A percentile compares a stretch with the other conserved stretches of the same genome.
These are phyloP conservation scores for Albifimbria verrucaria DNA, from an alignment of 2,329 filamentous ascomycete species.

Conservation along the genomic window DNA sequence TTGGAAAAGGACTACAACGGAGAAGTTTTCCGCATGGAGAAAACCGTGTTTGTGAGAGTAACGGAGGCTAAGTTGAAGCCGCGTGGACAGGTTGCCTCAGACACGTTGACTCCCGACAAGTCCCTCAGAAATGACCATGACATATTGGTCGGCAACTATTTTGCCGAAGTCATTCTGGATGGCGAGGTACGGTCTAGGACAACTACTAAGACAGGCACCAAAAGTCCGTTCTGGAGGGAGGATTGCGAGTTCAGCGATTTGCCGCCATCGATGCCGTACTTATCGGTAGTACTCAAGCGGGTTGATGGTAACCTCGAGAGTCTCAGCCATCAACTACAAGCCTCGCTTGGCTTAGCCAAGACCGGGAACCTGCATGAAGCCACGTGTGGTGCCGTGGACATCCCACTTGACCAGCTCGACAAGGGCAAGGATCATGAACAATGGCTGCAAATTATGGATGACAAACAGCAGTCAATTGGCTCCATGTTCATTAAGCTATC, in stretches of 20 bases:
- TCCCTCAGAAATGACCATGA: conserved; percentile 31
- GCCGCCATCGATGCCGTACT: conserved; percentile 63
- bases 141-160: conserved; percentile 62
- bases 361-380: conserved; percentile 45
- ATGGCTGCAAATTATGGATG: conserved; percentile 81
- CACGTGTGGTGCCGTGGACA: conserved; percentile 71
- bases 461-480: conserved; percentile 71
- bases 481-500: conserved; percentile 81
- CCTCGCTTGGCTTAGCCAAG: conserved; percentile 28
- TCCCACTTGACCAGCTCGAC: conserved; percentile 75
- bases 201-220: conserved; percentile 66
- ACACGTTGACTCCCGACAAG: conserved; percentile 11
- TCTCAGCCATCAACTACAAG: conserved; percentile 28
- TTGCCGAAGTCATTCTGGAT: conserved; percentile 76
- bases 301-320: conserved; percentile 48
- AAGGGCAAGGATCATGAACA: conserved; percentile 76
- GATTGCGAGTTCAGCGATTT: conserved; percentile 75
- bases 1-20: conserved; percentile 36
- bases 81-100: conserved; percentile 19
- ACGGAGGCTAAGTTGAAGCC: conserved; percentile 60
- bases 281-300: conserved; percentile 71
- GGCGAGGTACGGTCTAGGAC: conserved; percentile 76
- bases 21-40: conserved; percentile 60
- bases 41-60: conserved; percentile 54
- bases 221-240: conserved; percentile 79